A percentile compares a stretch with the other conserved stretches of the same genome.
phyloP scores from a whole-genome alignment of 179 eudicot genomes.

The Spinacia oleracea region DNA sequence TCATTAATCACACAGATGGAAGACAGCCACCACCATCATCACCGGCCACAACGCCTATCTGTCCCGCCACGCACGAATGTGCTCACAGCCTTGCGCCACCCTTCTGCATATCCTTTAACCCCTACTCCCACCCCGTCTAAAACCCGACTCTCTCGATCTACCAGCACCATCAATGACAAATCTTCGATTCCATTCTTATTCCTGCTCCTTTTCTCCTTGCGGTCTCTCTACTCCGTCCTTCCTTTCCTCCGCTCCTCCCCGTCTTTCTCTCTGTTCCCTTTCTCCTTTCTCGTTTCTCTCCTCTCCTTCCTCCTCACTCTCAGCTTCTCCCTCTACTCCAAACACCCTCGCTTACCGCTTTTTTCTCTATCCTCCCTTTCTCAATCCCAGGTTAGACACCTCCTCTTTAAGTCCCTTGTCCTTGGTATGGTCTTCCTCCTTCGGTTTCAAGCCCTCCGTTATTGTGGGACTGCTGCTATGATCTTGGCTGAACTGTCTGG shows the following conservation, averaged over 20 bases:
- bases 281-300: conserved; percentile 76
- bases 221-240: conserved; percentile 58
- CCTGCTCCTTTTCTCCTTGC: conserved; percentile 55
- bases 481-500: conserved; percentile 86
- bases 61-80: conserved; percentile 47
- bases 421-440: conserved; percentile 70
- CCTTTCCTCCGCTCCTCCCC: conserved; percentile 81
- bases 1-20: conserved; percentile 30
- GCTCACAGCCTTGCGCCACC: conserved; percentile 30
- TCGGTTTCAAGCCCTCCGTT: conserved; percentile 82
- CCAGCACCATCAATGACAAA: conserved; percentile 30
- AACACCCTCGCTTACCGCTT: conserved; percentile 32
- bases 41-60: conserved; percentile 59
- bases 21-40: conserved; percentile 53
- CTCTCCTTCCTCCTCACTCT: conserved; percentile 58
- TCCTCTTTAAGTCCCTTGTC: conserved; percentile 54
- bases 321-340: conserved; percentile 31
- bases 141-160: conserved; percentile 43
- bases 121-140: conserved; percentile 76
- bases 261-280: conserved; percentile 66
- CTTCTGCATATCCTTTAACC: conserved; percentile 49
- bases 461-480: conserved; percentile 86
- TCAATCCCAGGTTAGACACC: conserved; percentile 44
- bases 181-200: conserved; percentile 46
- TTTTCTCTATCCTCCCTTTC: conserved; percentile 49